Base-by-base conservation (phyloP, 2,329 filamentous ascomycete genomes). In the Davidsoniella virescens region DNA sequence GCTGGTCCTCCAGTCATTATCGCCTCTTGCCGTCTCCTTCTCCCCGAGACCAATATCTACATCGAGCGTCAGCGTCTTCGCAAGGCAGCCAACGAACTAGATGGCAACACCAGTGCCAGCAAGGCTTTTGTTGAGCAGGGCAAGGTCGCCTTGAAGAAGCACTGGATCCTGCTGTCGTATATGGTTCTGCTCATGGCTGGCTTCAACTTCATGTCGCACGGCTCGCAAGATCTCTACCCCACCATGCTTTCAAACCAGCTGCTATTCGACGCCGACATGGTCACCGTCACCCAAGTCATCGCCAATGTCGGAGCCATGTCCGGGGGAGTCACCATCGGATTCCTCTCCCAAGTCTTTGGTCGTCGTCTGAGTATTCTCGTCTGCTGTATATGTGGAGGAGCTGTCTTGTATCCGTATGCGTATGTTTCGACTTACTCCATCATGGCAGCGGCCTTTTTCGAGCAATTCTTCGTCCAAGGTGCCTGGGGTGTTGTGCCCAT, bases 151-250 rank as follows among this genome's bases (percentile, higher is more conserved):
- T 60, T 94, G 26, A 81, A 77, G 63, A 75, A 77, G 9, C 85
- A 94, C 64, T 94, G 87, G 87, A 56, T 86, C 12, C 64, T 93
- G 2, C 69, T 94, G 51, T 68, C 79, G 36, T 94, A 94, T 65
- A 23, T 50, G 20, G 47, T 53, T 5, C 45, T 49, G 2, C 49
- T 53, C 9, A 59, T 86, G 92, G 59, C 84, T 87, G 63, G 86
- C 84, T 78, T 79, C 68, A 80, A 80, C 65, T 78, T 71, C 62
- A 87, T 84, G 67, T 83, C 80, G 44, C 84, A 90, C 67, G 84
- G 82, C 1, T 82, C 78, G 23, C 84, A 90, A 62, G 84, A 90
- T 65, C 81, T 75, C 47, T 88, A 87, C 66, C 86, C 84, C 0
- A 50, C 87, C 61, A 82, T 88, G 80, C 69, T 80, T 38, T 72